Conservation (phyloP, 2,329 filamentous ascomycete species). For the Trichoderma arundinaceum region DNA sequence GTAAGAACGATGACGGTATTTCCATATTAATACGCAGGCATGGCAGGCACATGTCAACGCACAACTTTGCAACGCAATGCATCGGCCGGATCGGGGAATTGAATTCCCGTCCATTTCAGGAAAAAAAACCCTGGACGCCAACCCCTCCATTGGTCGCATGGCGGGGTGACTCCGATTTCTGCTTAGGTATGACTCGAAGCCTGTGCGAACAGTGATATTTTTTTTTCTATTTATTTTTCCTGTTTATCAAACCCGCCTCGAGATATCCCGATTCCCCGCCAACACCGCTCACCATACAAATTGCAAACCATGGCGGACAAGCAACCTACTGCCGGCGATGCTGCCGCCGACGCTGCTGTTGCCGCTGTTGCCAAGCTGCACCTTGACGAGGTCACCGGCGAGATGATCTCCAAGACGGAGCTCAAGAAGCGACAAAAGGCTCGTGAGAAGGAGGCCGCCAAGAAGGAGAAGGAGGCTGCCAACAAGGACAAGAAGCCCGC, state of each 20-base stretch:
- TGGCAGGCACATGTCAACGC: too few relatives aligned
- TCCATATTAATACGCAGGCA: too few relatives aligned
- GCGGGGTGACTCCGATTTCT: conserved; percentile 31
- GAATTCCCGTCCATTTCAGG: conserved; percentile 19
- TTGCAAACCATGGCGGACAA: conserved; percentile 43
- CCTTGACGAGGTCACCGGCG: conserved; percentile 91
- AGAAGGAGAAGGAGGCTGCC: conserved; percentile 81
- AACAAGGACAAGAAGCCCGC: conserved; percentile 47
- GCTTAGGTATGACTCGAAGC: conserved; percentile 24
- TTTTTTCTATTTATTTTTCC: conserved; percentile 11
- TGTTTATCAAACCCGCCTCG: background rate
- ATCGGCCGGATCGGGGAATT: conserved; percentile 28
- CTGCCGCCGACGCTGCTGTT: conserved; percentile 56
- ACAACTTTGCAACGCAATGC: background rate
- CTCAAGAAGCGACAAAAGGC: conserved; percentile 97
- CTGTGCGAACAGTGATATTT: background rate
- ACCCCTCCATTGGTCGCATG: conserved; percentile 31
- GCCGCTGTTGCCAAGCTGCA: conserved; percentile 73
- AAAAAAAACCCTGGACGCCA: conserved; percentile 10
- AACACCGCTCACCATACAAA: background rate
- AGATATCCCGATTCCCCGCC: background rate
- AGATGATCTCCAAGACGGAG: conserved; percentile 81
- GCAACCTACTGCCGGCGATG: conserved; percentile 41
- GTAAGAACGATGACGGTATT: too few relatives aligned
- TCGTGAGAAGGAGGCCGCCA: conserved; percentile 84